Evolutionary conservation across 345 rosid species (phyloP).

Genomic region (Bretschneidera sinensis): DNA sequence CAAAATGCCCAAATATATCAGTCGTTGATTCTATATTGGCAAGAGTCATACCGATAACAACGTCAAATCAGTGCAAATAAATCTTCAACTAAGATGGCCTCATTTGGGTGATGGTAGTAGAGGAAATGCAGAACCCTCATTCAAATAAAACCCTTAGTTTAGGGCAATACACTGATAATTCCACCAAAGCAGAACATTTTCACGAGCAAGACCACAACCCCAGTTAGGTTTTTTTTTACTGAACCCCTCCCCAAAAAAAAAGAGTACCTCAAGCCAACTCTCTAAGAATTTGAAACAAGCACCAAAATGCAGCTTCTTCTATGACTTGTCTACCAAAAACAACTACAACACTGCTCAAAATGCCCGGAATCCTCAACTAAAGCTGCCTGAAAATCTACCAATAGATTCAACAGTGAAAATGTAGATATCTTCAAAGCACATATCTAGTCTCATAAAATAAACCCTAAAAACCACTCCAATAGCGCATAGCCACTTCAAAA

Average conservation of each 20-base stretch:
- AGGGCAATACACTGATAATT: conserved; percentile 17
- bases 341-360: conserved; percentile 19
- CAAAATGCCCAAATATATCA: too few relatives aligned
- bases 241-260: conserved; percentile 4
- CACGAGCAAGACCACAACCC: too few relatives aligned
- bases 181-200: not conserved
- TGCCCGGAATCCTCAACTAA: conserved; percentile 23
- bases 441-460: conserved; percentile 11
- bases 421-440: not conserved
- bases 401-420: conserved; percentile 6
- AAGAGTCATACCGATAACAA: too few relatives aligned
- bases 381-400: conserved; percentile 18
- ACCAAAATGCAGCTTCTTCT: conserved; percentile 30
- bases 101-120: too few relatives aligned
- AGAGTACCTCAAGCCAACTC: conserved; percentile 3
- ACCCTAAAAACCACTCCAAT: conserved; percentile 22
- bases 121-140: too few relatives aligned
- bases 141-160: conserved; percentile 10
- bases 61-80: too few relatives aligned
- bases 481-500: conserved; percentile 23
- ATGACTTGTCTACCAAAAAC: not conserved
- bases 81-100: too few relatives aligned
- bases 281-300: not conserved
- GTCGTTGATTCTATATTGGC: too few relatives aligned
- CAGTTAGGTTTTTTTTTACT: not conserved